Conservation (phyloP, 148 eudicot species). For the Fagopyrum homotropicum region DNA sequence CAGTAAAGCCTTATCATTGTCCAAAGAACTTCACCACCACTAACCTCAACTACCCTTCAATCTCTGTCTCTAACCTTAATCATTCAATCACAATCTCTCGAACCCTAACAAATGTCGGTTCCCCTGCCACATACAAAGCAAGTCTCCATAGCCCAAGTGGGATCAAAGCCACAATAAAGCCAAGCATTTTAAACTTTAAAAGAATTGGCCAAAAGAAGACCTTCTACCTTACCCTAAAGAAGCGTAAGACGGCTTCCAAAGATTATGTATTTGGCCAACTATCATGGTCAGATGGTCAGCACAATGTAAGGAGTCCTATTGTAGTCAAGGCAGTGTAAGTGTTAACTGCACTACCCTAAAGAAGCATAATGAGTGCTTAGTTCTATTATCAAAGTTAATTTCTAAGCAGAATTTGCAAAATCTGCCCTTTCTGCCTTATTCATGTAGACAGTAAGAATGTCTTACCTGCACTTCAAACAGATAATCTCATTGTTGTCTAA, state of each 20-base stretch:
- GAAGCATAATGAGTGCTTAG: background rate
- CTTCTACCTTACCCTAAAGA: slow-evolving; percentile 39
- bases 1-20: slow-evolving; percentile 35
- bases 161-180: slow-evolving; percentile 31
- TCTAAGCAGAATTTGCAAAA: background rate
- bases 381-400: background rate
- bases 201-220: slow-evolving; percentile 45
- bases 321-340: slow-evolving; percentile 39
- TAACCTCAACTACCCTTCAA: slow-evolving; percentile 78
- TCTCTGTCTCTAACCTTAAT: slow-evolving; percentile 57
- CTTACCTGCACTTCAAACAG: background rate
- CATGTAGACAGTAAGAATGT: background rate
- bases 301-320: slow-evolving; percentile 76
- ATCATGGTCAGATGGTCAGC: slow-evolving; percentile 76
- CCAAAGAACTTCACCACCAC: slow-evolving; percentile 28
- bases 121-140: slow-evolving; percentile 44
- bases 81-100: slow-evolving; percentile 46
- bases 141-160: slow-evolving; percentile 37
- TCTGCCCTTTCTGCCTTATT: slow-evolving; percentile 1
- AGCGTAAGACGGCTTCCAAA: slow-evolving; percentile 17
- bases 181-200: slow-evolving; percentile 36
- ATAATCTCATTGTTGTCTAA: slow-evolving; percentile 2
- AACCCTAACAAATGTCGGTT: slow-evolving; percentile 66
- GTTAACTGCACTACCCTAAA: background rate
- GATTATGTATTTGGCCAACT: slow-evolving; percentile 69